phyloP scores from a whole-genome alignment of 2,329 filamentous ascomycete species.

The Calonectria multiphialidica region DNA sequence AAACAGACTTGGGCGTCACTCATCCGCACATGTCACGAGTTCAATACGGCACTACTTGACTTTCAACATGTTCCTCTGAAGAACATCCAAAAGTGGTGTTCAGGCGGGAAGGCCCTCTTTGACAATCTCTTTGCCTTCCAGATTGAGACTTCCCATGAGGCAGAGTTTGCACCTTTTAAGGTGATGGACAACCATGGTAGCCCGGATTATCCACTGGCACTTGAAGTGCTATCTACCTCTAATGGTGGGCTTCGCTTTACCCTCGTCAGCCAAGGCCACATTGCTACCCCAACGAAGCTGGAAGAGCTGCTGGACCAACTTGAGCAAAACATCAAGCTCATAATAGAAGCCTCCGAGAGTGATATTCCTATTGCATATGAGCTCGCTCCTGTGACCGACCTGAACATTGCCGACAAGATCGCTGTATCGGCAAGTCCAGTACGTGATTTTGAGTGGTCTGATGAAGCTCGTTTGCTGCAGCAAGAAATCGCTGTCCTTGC shows the following conservation, averaged over 20 bases:
- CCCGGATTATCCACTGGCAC: constrained; percentile 81
- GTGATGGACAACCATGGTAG: constrained; percentile 59
- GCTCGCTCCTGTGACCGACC: not conserved
- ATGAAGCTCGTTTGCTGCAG: constrained; percentile 64
- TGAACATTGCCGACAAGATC: not conserved
- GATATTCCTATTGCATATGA: constrained; percentile 20
- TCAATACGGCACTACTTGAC: constrained; percentile 74
- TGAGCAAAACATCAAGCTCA: constrained; percentile 36
- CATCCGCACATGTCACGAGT: constrained; percentile 75
- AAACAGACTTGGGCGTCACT: constrained; percentile 70
- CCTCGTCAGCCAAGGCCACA: constrained; percentile 67
- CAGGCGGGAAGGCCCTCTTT: constrained; percentile 73
- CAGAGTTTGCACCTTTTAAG: constrained; percentile 64
- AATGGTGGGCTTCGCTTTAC: constrained; percentile 65
- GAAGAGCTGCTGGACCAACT: constrained; percentile 52
- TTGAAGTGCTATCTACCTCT: constrained; percentile 74
- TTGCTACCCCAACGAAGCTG: constrained; percentile 49
- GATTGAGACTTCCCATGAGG: constrained; percentile 52
- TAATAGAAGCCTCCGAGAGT: constrained; percentile 21
- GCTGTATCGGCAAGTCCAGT: constrained; percentile 49
- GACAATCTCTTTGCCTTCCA: constrained; percentile 89
- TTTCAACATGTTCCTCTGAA: constrained; percentile 82
- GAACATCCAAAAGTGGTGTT: constrained; percentile 84
- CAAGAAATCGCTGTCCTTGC: constrained; percentile 74
- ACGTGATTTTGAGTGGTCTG: constrained; percentile 68